Conservation (phyloP, 2,329 filamentous ascomycete species). For the Bisporella sp. region DNA sequence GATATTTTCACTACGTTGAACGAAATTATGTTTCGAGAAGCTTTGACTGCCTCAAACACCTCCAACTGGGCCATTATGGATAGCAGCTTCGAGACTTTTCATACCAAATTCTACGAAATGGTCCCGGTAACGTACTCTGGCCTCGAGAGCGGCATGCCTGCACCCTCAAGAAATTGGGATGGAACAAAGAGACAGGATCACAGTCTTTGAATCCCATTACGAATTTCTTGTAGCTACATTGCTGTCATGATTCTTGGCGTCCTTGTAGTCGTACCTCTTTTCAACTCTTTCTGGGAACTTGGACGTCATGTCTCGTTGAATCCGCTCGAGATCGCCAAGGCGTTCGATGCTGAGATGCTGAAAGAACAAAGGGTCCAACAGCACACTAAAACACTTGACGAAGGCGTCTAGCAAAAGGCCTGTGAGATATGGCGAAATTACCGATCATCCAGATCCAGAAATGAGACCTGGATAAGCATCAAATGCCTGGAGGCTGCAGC, state of each 20-base stretch:
- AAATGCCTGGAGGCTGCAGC: background rate
- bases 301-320: constrained; percentile 20
- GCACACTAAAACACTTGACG: background rate
- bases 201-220: constrained; percentile 8
- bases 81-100: background rate
- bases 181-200: background rate
- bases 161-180: background rate
- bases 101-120: background rate
- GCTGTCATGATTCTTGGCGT: constrained; percentile 4
- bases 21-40: constrained; percentile 6
- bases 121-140: background rate
- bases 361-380: constrained; percentile 3
- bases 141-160: background rate
- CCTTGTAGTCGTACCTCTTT: constrained; percentile 10
- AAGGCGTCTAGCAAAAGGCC: background rate
- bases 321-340: constrained; percentile 22
- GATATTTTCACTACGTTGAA: constrained; percentile 5
- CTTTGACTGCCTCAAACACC: background rate
- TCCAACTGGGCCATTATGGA: constrained; percentile 1
- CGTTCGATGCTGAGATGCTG: constrained; percentile 16
- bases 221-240: constrained; percentile 5
- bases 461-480: background rate
- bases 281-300: constrained; percentile 19
- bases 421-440: constrained; percentile 5
- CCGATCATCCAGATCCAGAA: background rate